A percentile compares a stretch with the other conserved stretches of the same genome.
Conservation (phyloP, 1,284 basidiomycete species). For the Sporisorium graminicola region DNA sequence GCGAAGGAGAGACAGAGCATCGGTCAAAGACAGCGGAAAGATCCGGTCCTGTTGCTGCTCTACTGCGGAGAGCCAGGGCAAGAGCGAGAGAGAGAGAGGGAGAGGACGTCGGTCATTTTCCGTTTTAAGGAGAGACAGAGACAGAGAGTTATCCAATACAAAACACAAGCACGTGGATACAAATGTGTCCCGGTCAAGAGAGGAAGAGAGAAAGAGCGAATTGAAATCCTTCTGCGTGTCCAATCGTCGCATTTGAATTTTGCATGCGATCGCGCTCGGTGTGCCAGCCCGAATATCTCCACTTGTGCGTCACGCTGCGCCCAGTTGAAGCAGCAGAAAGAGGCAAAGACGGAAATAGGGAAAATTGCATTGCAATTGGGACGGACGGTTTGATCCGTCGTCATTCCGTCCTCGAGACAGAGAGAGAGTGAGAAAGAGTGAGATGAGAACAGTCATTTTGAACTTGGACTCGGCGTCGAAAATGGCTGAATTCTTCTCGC, state of each 20-base stretch:
- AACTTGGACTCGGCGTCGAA: neutral
- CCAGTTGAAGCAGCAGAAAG: no score
- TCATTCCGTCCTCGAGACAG: neutral
- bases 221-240: neutral
- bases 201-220: neutral
- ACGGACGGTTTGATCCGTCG: slow-evolving; percentile 6
- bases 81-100: no score
- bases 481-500: slow-evolving; percentile 20
- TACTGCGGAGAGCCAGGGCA: neutral
- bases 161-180: no score
- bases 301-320: slow-evolving; percentile 21
- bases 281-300: slow-evolving; percentile 31
- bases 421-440: neutral
- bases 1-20: no score
- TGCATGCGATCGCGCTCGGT: neutral
- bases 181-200: no score
- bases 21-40: no score
- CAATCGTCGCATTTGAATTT: slow-evolving; percentile 7
- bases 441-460: neutral
- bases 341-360: no score
- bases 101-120: slow-evolving; percentile 10
- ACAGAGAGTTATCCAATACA: neutral
- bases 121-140: neutral
- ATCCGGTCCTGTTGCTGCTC: neutral
- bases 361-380: neutral